Evolutionary conservation across 2,329 filamentous ascomycete genomes (phyloP), one percentile per base, ranked within the genome.

Genomic region (Colletotrichum trifolii): DNA sequence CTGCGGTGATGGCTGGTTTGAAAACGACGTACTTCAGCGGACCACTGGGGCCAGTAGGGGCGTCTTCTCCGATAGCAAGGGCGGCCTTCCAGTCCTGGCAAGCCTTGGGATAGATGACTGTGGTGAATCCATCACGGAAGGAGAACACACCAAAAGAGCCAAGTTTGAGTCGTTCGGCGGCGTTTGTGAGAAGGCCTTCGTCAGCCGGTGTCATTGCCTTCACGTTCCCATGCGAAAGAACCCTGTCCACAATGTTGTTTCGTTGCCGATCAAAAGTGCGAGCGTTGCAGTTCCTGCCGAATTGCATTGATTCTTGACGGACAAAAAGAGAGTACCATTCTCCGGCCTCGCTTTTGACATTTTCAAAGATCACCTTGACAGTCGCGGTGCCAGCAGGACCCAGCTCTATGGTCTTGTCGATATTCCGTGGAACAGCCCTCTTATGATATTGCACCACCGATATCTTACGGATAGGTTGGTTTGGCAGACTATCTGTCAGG

Each of bases 21-120:
- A 82, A 81, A 4, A 83, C 71, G 7, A 73, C 60, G 65, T 80
- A 82, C 4, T 69, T 71, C n/a, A 84, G 71, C 2, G 66, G 35
- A 6, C 60, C 64, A 35, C 62, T 61, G 15, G 45, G 11, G 10
- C 67, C 54, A 42, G 36, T 69, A 3, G 49, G 38, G 38, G 56
- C 66, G 25, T 67, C 66, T 12, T 63, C 63, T 5, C 69, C 72
- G 12, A 72, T 55, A 5, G 25, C 25, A 25, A 54, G 33, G 4
- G 68, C 58, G 6, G 65, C 52, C 17, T 64, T 70, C 76, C 79
- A 82, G 0, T 75, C 73, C 1, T 76, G 73, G 54, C 76, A 77
- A 34, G 70, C 71, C 2, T 73, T 63, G 2, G 81, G 77, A 54
- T 80, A 80, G 1, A 84, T 46, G 5, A 85, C 54, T 15, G 85